A percentile compares a stretch with the other conserved stretches of the same genome.
phyloP scores from a whole-genome alignment of 2,329 filamentous ascomycete species.

The Ophiostoma tasmaniense region DNA sequence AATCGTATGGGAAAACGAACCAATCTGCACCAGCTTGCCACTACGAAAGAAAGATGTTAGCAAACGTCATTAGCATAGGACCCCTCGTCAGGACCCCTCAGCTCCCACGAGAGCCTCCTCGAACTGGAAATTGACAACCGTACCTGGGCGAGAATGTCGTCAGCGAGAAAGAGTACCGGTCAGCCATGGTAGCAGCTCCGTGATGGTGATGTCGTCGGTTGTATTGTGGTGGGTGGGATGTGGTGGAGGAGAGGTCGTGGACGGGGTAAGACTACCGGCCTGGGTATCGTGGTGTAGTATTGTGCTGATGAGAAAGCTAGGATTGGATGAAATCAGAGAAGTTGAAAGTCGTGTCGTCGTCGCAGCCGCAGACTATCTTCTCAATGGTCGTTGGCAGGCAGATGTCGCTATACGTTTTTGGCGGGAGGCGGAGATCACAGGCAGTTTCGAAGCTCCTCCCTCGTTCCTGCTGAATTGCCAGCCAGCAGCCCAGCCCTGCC shows the following conservation, averaged over 20 bases:
- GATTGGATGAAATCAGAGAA: neutral
- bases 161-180: constrained; percentile 98
- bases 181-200: constrained; percentile 60
- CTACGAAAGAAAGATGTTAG: constrained; percentile 37
- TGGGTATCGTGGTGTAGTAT: neutral
- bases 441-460: constrained; percentile 9
- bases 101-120: neutral
- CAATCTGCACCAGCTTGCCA: constrained; percentile 98
- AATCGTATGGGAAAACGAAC: constrained; percentile 31
- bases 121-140: constrained; percentile 26
- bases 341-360: constrained; percentile 2
- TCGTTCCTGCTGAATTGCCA: neutral
- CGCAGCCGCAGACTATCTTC: neutral
- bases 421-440: constrained; percentile 7
- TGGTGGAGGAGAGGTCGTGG: neutral
- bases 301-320: neutral
- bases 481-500: neutral
- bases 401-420: constrained; percentile 15
- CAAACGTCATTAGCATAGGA: neutral
- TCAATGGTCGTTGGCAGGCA: constrained; percentile 11
- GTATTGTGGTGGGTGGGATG: neutral
- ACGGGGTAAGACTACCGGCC: neutral
- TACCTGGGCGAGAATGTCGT: constrained; percentile 99
- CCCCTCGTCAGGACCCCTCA: neutral
- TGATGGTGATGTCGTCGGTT: neutral